Base-by-base conservation (phyloP, 495 filamentous ascomycete genomes). In the Neurospora sp. region DNA sequence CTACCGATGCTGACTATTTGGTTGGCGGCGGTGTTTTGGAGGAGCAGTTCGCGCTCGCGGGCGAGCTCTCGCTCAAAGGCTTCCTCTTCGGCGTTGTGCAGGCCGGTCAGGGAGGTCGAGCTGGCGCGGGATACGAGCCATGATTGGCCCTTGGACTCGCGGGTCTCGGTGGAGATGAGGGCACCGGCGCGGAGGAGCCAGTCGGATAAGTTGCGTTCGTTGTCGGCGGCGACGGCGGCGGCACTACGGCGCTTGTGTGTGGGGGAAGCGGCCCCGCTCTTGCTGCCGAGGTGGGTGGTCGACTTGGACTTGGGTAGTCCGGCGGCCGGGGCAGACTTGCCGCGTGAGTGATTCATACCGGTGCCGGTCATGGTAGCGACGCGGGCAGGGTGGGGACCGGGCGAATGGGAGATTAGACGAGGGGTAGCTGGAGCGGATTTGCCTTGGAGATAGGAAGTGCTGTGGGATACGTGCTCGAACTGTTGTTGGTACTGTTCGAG, bases 161-260 rank as follows among this genome's bases (percentile, higher is more conserved):
- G 85, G 3, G 90, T 85, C 65, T 89, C 89, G 4, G 87, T 86
- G n/a, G 90, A 88, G 14, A 94, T 88, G 31, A 90, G 80, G 10
- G 91, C 89, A 2, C 91, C 93, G 3, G 91, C 88, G 69, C 91
- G 89, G 20, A 92, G 85, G 73, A 96, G 85, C 91, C 92, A 94
- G 82, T 93, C 91, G 27, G 86, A 85, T 71, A 91, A 87, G 42
- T 77, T 79, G 73, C 82, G 77, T 74, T 78, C 74, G 72, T 76
- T 71, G 68, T 73, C 40, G 70, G 37, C 71, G 61, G 39, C 45
- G 53, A 65, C 27, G 16, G 40, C n/a, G 20, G 69, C 53, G 44
- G 44, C 72, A 35, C 71, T 75, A 53, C 74, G 76, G 35, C 76
- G 76, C 31, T 75, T 78, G 40, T 72, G 59, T 40, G 72, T 70